phyloP scores from a whole-genome alignment of 176 grass and related monocot species.

The Otatea glauca region DNA sequence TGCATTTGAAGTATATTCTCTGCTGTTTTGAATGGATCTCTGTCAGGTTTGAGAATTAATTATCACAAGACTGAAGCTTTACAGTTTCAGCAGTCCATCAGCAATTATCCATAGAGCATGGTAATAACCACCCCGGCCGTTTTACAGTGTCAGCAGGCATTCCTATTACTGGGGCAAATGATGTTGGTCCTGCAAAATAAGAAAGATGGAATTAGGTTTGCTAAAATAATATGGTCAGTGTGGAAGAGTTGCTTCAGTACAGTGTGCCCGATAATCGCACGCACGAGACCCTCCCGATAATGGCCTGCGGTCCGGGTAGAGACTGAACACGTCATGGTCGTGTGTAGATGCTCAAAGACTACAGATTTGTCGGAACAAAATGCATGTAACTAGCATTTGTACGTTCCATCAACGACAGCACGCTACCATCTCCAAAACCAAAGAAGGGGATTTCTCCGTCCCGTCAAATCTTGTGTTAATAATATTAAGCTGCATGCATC shows the following conservation, averaged over 20 bases:
- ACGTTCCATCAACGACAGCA: background rate
- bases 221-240: background rate
- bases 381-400: background rate
- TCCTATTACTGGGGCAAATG: background rate
- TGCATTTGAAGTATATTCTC: too few relatives aligned
- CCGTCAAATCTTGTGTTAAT: too few relatives aligned
- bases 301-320: background rate
- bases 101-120: too few relatives aligned
- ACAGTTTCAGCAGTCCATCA: too few relatives aligned
- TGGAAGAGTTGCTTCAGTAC: background rate
- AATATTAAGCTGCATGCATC: too few relatives aligned
- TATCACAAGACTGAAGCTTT: too few relatives aligned
- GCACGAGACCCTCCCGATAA: too few relatives aligned
- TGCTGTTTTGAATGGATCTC: too few relatives aligned
- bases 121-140: too few relatives aligned
- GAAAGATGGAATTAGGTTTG: background rate
- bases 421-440: background rate
- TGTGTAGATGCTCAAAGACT: background rate
- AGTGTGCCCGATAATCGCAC: background rate
- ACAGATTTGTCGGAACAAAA: background rate
- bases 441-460: background rate
- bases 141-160: background rate
- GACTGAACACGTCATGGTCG: background rate
- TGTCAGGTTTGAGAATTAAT: too few relatives aligned
- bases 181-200: background rate